A percentile compares a stretch with the other conserved stretches of the same genome.
phyloP scores from a whole-genome alignment of 768 basidiomycete genomes.

The Tephrocybe sp. region DNA sequence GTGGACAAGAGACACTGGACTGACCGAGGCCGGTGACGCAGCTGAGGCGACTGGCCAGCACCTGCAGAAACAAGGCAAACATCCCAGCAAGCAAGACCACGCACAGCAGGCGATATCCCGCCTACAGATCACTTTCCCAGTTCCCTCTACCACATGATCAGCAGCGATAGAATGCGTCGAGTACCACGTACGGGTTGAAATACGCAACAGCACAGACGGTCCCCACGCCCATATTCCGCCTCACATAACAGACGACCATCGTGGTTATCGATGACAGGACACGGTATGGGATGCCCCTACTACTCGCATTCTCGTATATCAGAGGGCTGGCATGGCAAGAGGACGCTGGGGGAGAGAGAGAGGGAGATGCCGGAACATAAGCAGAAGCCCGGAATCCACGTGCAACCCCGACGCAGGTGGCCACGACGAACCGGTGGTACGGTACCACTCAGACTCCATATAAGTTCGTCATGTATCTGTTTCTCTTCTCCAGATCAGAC shows the following conservation, averaged over 20 bases:
- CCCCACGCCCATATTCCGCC: too few relatives aligned
- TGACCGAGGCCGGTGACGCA: too few relatives aligned
- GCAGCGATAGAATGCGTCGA: slow-evolving; percentile 35
- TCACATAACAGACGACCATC: too few relatives aligned
- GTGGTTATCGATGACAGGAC: slow-evolving; percentile 26
- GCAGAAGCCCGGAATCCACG: slow-evolving; percentile 23
- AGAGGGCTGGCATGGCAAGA: slow-evolving; percentile 29
- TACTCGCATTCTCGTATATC: too few relatives aligned
- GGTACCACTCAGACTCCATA: slow-evolving; percentile 34
- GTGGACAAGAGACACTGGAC: slow-evolving; percentile 4
- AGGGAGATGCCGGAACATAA: slow-evolving; percentile 17
- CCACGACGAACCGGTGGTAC: slow-evolving; percentile 37
- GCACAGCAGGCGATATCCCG: slow-evolving; percentile 90
- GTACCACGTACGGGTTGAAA: too few relatives aligned
- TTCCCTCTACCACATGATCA: slow-evolving; percentile 56
- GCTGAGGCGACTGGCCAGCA: too few relatives aligned
- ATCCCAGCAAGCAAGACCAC: slow-evolving; percentile 81
- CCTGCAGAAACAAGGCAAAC: slow-evolving; percentile 75
- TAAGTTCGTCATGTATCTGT: slow-evolving; percentile 16
- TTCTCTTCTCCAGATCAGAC: not conserved
- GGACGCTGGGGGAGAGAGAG: slow-evolving; percentile 14
- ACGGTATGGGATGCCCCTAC: not conserved
- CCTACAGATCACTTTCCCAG: slow-evolving; percentile 89
- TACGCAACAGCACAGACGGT: too few relatives aligned
- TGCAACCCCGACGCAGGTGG: slow-evolving; percentile 42